Conservation (phyloP, 768 basidiomycete genomes). For the Boletus subparvulus region DNA sequence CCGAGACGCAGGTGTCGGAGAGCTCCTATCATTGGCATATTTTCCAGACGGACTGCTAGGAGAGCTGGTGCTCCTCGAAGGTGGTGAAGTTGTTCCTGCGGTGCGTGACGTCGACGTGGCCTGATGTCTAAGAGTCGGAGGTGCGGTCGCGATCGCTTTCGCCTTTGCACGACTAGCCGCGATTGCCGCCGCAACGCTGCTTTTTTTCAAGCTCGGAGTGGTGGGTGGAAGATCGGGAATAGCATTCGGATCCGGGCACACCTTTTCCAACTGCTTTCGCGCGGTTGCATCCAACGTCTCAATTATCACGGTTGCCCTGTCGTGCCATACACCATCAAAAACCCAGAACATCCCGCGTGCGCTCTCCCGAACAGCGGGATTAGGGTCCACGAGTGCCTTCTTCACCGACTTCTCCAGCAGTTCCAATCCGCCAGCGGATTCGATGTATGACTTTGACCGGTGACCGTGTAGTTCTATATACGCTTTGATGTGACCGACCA, state of each 20-base stretch:
- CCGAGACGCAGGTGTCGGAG: conserved; percentile 39
- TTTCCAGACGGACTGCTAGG: conserved; percentile 44
- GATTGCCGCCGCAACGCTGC: conserved; percentile 81
- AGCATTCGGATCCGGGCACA: conserved; percentile 60
- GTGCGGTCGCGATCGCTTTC: conserved; percentile 78
- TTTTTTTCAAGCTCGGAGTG: conserved; percentile 67
- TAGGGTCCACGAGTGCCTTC: conserved; percentile 74
- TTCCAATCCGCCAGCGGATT: conserved; percentile 66
- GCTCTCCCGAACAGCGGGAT: conserved; percentile 73
- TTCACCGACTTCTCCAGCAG: conserved; percentile 71
- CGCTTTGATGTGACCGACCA: conserved; percentile 65
- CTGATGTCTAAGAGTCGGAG: conserved; percentile 77
- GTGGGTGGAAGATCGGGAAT: conserved; percentile 45
- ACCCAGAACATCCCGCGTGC: conserved; percentile 78
- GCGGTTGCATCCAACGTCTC: conserved; percentile 64
- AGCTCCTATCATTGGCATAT: conserved; percentile 40
- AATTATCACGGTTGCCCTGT: conserved; percentile 61
- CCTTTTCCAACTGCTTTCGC: conserved; percentile 84
- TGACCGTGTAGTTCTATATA: conserved; percentile 74
- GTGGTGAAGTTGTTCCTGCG: conserved; percentile 42
- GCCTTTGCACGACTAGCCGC: conserved; percentile 90
- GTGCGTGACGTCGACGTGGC: conserved; percentile 71
- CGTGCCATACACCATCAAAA: conserved; percentile 74
- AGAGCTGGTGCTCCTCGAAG: conserved; percentile 38
- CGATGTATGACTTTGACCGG: conserved; percentile 63